Base-by-base conservation (phyloP, 2,329 filamentous ascomycete species). In the Cladosporium oxysporum region DNA sequence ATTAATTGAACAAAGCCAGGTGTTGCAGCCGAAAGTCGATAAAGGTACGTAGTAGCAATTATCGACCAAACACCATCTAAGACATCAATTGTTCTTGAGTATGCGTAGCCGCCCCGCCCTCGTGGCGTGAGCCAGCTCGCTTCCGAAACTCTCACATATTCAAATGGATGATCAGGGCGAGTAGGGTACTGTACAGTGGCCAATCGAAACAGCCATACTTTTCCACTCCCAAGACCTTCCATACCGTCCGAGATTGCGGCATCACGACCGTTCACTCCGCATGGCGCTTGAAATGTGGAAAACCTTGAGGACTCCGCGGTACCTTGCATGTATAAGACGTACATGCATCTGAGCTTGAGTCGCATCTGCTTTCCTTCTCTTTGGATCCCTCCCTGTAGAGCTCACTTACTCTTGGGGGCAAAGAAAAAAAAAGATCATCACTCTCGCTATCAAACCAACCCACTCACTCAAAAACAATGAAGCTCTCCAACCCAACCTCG, bases 51-150 rank as follows among this genome's bases (percentile, higher is more conserved):
- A 37, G 35, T 8, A 37, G 35, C 35, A 37, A 18, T 4, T 2
- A 37, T 16, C 5, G 35, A 3, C 35, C 35, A 18, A 18, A 18
- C 35, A 37, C 16, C 4, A 16, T 3, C 6, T 18, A 5, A 6
- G 35, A 37, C 35, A 12, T 37, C 33, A 8, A 35, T 35, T 35
- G 8, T 11, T 35, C 33, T 35, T 35, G 10, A 11, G 11, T 11
- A 35, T 35, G 33, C 11, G 12, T 26, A 12, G 33, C 10, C 33
- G 11, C 10, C 33, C 21, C 35, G 44, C 10, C 21, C 53, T 23
- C 21, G 58, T 62, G 58, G 47, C 47, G 59, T 62, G 47, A 37
- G 28, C 12, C 59, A 52, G 47, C 31, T 53, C 47, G 59, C 59
- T 62, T 29, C 59, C 33, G 29, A 53, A 62, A 53, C 29, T 14